Base-by-base conservation (phyloP, 2,329 filamentous ascomycete species). In the Monilinia vaccinii-corymbosi region DNA sequence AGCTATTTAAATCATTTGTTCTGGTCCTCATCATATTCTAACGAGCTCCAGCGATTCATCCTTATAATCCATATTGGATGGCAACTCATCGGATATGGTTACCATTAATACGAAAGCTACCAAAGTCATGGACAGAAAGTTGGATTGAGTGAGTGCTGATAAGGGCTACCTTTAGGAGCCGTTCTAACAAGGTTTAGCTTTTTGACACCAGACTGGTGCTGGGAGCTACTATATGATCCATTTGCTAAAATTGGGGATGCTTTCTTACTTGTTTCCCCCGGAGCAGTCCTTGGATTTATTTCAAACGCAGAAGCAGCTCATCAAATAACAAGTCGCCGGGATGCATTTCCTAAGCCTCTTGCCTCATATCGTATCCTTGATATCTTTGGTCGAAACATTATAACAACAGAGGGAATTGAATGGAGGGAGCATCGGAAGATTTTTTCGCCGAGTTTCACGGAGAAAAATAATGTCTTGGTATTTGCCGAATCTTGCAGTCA, bases 361-460 rank as follows among this genome's bases (percentile, higher is more conserved):
- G 73, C 81, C 61, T 73, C 81, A 58, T 89, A 89, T 67, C 72
- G 71, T 21, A 75, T 81, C 16, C 74, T 89, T 34, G 78, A 84
- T 50, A 75, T 87, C 25, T 92, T 87, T 70, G 88, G 89, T 40
- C 78, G 83, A 60, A 93, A 89, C 69, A 79, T 92, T 1, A 73
- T 92, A 25, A 83, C 83, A 0, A 84, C 85, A 2, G 88, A 92
- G 71, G 88, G 88, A 1, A 70, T 76, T 1, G 73, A 80, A 32
- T 93, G 88, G 89, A 84, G 84, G 36, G 79, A 82, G 73, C 88
- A 93, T 71, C 81, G 88, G 63, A 90, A 88, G 73, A 80, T 85
- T 47, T 87, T 84, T 0, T 82, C 85, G 32, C 83, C 87, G 0
- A 83, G 83, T 4, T 92, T 93, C 72, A 89, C 86, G 60, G 89